A percentile compares a stretch with the other conserved stretches of the same genome.
These are phyloP conservation scores for Auricularia sp. DNA, from an alignment of 768 basidiomycete genomes.

Conservation along the genomic window DNA sequence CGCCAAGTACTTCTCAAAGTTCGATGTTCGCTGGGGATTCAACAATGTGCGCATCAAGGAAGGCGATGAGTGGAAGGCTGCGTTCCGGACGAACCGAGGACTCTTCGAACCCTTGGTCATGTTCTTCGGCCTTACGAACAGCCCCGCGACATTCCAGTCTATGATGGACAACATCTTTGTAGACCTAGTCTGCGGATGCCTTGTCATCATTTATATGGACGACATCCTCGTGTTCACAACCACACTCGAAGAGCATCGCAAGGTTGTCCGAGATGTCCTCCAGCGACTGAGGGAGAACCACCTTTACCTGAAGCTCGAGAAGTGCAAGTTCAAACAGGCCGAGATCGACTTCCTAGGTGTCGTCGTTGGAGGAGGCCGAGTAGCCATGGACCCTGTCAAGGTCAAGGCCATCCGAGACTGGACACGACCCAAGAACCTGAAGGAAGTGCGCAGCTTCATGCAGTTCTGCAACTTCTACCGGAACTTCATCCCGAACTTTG, in stretches of 20 bases:
- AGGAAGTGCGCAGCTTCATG: conserved; percentile 17
- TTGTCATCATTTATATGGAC: conserved; percentile 23
- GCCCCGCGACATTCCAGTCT: conserved; percentile 26
- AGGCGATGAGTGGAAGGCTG: conserved; percentile 34
- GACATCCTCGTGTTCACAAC: conserved; percentile 23
- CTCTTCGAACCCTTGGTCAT: conserved; percentile 31
- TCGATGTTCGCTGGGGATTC: conserved; percentile 24
- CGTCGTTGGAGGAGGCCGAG: conserved; percentile 18
- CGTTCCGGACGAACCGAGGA: conserved; percentile 27
- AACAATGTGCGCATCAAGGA: conserved; percentile 26
- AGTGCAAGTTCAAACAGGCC: conserved; percentile 18
- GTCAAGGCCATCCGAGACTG: conserved; percentile 20
- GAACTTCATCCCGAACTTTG: conserved; percentile 26
- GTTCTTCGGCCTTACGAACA: conserved; percentile 29
- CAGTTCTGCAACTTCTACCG: conserved; percentile 25
- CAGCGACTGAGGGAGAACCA: conserved; percentile 17
- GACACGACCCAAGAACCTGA: conserved; percentile 15
- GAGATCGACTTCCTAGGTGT: conserved; percentile 27
- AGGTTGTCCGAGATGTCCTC: conserved; percentile 18
- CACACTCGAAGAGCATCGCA: conserved; percentile 1
- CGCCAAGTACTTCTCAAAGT: conserved; percentile 17
- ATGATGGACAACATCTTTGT: conserved; percentile 23
- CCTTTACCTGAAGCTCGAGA: conserved; percentile 21
- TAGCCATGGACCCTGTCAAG: conserved; percentile 26
- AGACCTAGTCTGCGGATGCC: conserved; percentile 18